Evolutionary conservation across 352 stramenopile species (phyloP).

Genomic region (Hyaloperonospora brassicae): DNA sequence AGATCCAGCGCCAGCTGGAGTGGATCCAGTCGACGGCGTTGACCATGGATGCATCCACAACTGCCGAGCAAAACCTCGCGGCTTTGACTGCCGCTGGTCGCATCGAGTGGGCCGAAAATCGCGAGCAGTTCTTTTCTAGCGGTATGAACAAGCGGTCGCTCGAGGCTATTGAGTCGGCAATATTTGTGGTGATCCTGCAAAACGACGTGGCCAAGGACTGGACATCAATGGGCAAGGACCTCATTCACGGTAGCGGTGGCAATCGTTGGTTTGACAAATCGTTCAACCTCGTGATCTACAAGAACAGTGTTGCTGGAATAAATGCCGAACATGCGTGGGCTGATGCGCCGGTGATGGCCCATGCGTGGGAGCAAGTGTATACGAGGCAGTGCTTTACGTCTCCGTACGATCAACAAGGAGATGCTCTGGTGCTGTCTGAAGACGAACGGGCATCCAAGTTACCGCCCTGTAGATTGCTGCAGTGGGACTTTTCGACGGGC

Average conservation of each 20-base stretch:
- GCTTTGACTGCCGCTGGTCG: constrained; percentile 75
- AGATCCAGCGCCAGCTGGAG: constrained; percentile 77
- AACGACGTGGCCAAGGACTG: constrained; percentile 50
- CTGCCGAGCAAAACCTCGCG: constrained; percentile 49
- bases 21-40: constrained; percentile 52
- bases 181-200: constrained; percentile 75
- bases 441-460: constrained; percentile 42
- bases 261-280: constrained; percentile 98
- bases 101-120: constrained; percentile 85
- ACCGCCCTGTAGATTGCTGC: constrained; percentile 39
- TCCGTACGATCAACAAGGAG: constrained; percentile 52
- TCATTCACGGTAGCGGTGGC: constrained; percentile 80
- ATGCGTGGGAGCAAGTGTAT: constrained; percentile 73
- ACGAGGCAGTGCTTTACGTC: constrained; percentile 47
- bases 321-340: constrained; percentile 93
- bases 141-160: constrained; percentile 85
- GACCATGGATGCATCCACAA: constrained; percentile 24
- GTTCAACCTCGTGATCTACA: constrained; percentile 92
- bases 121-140: constrained; percentile 82
- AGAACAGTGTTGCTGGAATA: constrained; percentile 91
- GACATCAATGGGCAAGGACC: constrained; percentile 58
- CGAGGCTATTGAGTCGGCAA: constrained; percentile 60
- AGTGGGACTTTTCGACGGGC: constrained; percentile 54
- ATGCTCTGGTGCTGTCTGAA: constrained; percentile 34
- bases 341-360: constrained; percentile 81